Evolutionary conservation across 2,329 filamentous ascomycete genomes (phyloP).

Genomic region (Sarocladiaceae sp.): DNA sequence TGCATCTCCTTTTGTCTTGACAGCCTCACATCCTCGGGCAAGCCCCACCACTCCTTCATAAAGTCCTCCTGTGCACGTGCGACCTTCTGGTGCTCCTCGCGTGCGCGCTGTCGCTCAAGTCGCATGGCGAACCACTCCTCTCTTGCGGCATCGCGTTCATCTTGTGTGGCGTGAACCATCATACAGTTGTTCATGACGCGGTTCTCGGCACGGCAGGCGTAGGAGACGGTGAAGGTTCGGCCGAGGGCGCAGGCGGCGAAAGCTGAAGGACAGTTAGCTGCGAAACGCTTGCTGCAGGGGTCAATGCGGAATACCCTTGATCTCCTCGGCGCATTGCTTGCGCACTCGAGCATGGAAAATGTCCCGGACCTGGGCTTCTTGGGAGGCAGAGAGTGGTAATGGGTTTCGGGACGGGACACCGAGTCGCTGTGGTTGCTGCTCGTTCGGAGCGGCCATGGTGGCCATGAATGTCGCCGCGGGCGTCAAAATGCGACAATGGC

Average conservation of each 20-base stretch:
- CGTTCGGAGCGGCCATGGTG: slow-evolving; percentile 26
- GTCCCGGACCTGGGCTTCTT: slow-evolving; percentile 76
- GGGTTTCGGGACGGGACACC: slow-evolving; percentile 65
- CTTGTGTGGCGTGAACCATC: slow-evolving; percentile 75
- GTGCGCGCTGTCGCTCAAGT: slow-evolving; percentile 61
- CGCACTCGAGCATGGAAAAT: slow-evolving; percentile 77
- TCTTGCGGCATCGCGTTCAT: slow-evolving; percentile 78
- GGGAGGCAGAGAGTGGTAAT: slow-evolving; percentile 71
- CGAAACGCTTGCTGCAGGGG: background rate
- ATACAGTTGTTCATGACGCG: slow-evolving; percentile 92
- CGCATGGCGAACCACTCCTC: slow-evolving; percentile 88
- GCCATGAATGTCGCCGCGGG: slow-evolving; percentile 17
- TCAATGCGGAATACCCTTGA: slow-evolving; percentile 52
- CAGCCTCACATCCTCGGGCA: slow-evolving; percentile 50
- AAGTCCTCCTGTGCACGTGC: slow-evolving; percentile 59
- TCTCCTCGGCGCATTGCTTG: slow-evolving; percentile 66
- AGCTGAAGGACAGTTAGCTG: slow-evolving; percentile 41
- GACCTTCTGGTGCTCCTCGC: slow-evolving; percentile 56
- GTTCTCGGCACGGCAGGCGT: slow-evolving; percentile 73
- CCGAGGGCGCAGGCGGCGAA: slow-evolving; percentile 87
- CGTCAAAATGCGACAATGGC: slow-evolving; percentile 1
- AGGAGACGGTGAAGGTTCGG: slow-evolving; percentile 81
- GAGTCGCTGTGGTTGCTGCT: slow-evolving; percentile 27
- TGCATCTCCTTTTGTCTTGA: slow-evolving; percentile 44
- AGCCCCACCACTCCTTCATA: slow-evolving; percentile 61